Evolutionary conservation across 75 land plant genomes (phyloP).

Genomic region (Cunninghamia lanceolata): DNA sequence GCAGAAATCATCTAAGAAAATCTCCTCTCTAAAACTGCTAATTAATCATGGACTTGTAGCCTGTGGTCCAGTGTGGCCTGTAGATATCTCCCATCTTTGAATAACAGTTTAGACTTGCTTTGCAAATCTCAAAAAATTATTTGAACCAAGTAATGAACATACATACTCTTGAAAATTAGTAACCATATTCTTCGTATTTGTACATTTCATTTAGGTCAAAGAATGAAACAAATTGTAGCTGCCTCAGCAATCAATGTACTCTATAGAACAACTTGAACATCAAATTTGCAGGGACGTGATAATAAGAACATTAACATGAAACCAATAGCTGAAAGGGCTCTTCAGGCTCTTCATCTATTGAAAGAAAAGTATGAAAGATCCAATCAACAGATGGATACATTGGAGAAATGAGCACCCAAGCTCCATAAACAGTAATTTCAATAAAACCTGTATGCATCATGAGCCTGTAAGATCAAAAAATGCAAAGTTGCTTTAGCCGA

Average conservation of each 20-base stretch:
- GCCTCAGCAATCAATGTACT: background rate
- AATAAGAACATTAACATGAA: background rate
- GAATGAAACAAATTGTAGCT: background rate
- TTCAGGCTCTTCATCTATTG: background rate
- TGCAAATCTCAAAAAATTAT: background rate
- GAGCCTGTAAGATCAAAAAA: slow-evolving; percentile 15
- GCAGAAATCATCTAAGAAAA: background rate
- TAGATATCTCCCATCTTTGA: background rate
- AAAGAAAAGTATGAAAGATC: background rate
- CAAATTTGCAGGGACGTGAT: background rate
- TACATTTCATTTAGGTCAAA: background rate
- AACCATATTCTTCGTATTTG: background rate
- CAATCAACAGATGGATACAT: background rate
- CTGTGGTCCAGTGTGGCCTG: background rate
- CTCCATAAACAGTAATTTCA: slow-evolving; percentile 6
- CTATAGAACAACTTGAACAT: background rate
- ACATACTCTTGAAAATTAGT: background rate
- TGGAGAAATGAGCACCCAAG: slow-evolving; percentile 4
- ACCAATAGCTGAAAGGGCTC: background rate
- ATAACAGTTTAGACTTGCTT: background rate
- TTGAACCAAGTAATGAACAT: background rate
- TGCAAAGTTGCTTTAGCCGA: slow-evolving; percentile 11
- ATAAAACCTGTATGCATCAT: slow-evolving; percentile 11
- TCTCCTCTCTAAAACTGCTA: background rate
- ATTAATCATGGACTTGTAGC: background rate